Percentiles rank a stretch among this genome's conserved stretches.
Evolutionary conservation across 768 basidiomycete genomes (phyloP).

Genomic region (Auriscalpium microsporum): DNA sequence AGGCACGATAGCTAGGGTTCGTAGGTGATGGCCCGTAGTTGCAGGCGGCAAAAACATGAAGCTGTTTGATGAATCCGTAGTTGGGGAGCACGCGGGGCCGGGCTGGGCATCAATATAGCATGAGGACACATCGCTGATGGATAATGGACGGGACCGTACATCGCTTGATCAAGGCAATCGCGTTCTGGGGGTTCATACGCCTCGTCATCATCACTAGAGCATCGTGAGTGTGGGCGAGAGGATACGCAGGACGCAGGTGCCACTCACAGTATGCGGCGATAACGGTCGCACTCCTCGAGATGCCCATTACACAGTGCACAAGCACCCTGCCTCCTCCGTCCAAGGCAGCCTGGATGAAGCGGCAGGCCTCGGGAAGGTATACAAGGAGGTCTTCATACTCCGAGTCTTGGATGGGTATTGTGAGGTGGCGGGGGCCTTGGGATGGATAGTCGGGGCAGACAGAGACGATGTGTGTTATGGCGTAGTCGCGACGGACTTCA

Average conservation of each 20-base stretch:
- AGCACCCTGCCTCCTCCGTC: constrained; percentile 45
- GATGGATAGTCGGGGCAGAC: constrained; percentile 53
- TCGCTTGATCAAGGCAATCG: constrained; percentile 28
- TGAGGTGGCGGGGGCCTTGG: constrained; percentile 61
- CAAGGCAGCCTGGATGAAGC: constrained; percentile 56
- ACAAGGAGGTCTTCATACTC: constrained; percentile 53
- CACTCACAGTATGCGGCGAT: constrained; percentile 69
- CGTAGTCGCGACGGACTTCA: constrained; percentile 39
- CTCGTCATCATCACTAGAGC: constrained; percentile 13
- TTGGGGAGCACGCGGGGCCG: constrained; percentile 33
- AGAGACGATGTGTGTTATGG: constrained; percentile 73
- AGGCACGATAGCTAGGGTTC: constrained; percentile 42
- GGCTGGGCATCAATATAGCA: constrained; percentile 16
- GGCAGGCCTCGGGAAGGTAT: constrained; percentile 50
- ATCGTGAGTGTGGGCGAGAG: background rate
- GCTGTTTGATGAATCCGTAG: constrained; percentile 49
- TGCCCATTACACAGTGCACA: constrained; percentile 68
- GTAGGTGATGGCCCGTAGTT: constrained; percentile 34
- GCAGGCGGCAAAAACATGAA: constrained; percentile 46
- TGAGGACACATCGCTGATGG: too few species aligned
- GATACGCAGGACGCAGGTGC: background rate
- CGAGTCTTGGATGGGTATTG: constrained; percentile 49
- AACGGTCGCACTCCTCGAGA: constrained; percentile 64
- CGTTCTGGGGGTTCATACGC: constrained; percentile 6
- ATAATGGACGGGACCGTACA: constrained; percentile 10